phyloP scores from a whole-genome alignment of 2,329 filamentous ascomycete species.

The Neopestalotiopsis clavispora region DNA sequence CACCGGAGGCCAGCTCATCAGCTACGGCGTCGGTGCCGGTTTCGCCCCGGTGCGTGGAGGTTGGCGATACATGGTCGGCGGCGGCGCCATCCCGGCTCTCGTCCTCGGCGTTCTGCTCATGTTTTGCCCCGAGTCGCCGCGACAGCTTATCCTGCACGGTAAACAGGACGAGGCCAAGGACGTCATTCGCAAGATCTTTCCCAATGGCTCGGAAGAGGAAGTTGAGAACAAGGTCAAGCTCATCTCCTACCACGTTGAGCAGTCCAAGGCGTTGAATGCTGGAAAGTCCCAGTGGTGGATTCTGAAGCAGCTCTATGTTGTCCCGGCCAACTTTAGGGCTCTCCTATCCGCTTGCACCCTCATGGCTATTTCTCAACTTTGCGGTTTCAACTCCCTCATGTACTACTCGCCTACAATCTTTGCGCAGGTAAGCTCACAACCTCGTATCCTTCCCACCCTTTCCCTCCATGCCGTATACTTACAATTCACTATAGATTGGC shows the following conservation, averaged over 20 bases:
- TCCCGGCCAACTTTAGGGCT: constrained; percentile 12
- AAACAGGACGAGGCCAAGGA: constrained; percentile 2
- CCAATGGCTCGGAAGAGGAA: constrained; percentile 9
- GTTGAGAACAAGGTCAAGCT: constrained; percentile 12
- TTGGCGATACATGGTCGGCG: constrained; percentile 16
- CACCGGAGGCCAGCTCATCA: constrained; percentile 13
- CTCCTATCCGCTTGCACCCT: constrained; percentile 7
- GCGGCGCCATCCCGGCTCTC: constrained; percentile 12
- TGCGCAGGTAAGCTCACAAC: constrained; percentile 3
- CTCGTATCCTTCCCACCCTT: neutral
- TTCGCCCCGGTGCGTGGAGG: constrained; percentile 6
- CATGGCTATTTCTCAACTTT: constrained; percentile 13
- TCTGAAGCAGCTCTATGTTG: constrained; percentile 13
- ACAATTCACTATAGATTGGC: neutral
- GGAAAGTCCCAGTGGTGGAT: constrained; percentile 14
- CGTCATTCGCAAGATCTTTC: constrained; percentile 10
- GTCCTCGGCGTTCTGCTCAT: constrained; percentile 1
- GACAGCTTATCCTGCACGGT: constrained; percentile 8
- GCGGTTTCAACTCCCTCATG: constrained; percentile 14
- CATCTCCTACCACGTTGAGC: constrained; percentile 10
- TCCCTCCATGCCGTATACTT: neutral
- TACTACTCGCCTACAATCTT: constrained; percentile 14
- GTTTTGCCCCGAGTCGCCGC: constrained; percentile 15
- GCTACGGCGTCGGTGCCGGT: constrained; percentile 9
- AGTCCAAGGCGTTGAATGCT: constrained; percentile 8